Percentiles rank a stretch among this genome's conserved stretches.
Conservation (phyloP, 2,329 filamentous ascomycete genomes). For the Alternaria sp. region DNA sequence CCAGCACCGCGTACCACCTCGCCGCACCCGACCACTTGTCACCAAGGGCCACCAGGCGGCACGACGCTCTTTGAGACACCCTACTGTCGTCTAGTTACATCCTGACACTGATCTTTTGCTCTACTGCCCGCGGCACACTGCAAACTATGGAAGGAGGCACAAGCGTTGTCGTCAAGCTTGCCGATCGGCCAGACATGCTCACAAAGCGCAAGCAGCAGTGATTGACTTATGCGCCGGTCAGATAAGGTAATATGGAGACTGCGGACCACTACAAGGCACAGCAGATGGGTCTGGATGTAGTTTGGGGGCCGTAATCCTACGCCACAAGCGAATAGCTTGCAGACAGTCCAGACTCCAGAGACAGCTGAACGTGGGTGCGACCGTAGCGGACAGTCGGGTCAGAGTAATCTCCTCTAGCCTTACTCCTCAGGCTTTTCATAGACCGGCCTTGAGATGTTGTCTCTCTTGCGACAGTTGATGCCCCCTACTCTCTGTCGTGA, state of each 20-base stretch:
- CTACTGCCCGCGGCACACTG: background rate
- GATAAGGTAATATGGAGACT: background rate
- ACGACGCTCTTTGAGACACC: conserved; percentile 3
- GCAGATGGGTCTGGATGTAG: conserved; percentile 9
- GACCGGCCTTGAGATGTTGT: background rate
- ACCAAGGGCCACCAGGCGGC: conserved; percentile 8
- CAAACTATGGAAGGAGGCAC: conserved; percentile 5
- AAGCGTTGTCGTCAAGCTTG: conserved; percentile 2
- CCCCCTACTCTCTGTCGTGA: background rate
- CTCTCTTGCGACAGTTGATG: background rate
- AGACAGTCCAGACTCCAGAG: conserved; percentile 5
- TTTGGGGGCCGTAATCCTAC: conserved; percentile 16
- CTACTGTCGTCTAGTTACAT: conserved; percentile 5
- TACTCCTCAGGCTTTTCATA: conserved; percentile 4
- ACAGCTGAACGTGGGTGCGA: conserved; percentile 21
- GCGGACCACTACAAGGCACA: conserved; percentile 6
- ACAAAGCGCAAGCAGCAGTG: conserved; percentile 9
- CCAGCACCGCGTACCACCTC: conserved; percentile 8
- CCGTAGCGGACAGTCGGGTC: conserved; percentile 5
- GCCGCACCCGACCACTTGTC: conserved; percentile 8
- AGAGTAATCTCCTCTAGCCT: conserved; percentile 10
- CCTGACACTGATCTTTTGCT: conserved; percentile 8
- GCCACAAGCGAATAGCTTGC: conserved; percentile 24
- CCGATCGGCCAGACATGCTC: conserved; percentile 5
- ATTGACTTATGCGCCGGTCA: conserved; percentile 2